phyloP scores from a whole-genome alignment of 2,329 filamentous ascomycete species.

The Thelonectria blattea region DNA sequence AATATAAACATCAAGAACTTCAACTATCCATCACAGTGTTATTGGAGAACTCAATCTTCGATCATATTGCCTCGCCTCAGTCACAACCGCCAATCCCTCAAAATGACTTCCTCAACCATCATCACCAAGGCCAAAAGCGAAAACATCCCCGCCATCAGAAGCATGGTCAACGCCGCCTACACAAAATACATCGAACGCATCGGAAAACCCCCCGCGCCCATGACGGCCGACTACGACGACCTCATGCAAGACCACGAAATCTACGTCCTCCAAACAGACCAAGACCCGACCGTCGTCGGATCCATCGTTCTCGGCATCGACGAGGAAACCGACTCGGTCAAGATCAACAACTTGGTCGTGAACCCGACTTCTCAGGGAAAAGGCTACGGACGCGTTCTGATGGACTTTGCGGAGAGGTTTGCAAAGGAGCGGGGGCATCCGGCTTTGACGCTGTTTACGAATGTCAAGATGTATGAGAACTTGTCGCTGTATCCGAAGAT shows the following conservation, averaged over 20 bases:
- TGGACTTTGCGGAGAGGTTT: constrained; percentile 40
- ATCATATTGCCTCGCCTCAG: too few relatives aligned
- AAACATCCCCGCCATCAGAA: constrained; percentile 39
- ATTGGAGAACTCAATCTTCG: background rate
- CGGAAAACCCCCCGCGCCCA: constrained; percentile 44
- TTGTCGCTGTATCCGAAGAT: constrained; percentile 37
- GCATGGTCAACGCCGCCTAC: constrained; percentile 41
- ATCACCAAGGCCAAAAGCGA: constrained; percentile 9
- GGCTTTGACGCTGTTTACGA: constrained; percentile 42
- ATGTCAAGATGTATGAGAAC: constrained; percentile 46
- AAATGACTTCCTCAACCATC: background rate
- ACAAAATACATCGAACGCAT: constrained; percentile 44
- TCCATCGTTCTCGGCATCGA: constrained; percentile 38
- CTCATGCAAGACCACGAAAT: constrained; percentile 38
- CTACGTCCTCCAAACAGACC: constrained; percentile 28
- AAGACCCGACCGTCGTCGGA: constrained; percentile 30
- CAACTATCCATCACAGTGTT: background rate
- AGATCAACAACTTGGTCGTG: constrained; percentile 39
- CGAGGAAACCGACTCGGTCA: constrained; percentile 23
- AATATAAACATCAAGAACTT: too few relatives aligned
- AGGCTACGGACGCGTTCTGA: constrained; percentile 42
- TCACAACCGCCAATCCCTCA: too few relatives aligned
- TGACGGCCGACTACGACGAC: constrained; percentile 42
- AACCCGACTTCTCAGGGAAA: constrained; percentile 40
- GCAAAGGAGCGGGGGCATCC: constrained; percentile 31